These are phyloP conservation scores for Yamadazyma atmosphaerica DNA, from an alignment of 1,139 yeast species.

Conservation along the genomic window DNA sequence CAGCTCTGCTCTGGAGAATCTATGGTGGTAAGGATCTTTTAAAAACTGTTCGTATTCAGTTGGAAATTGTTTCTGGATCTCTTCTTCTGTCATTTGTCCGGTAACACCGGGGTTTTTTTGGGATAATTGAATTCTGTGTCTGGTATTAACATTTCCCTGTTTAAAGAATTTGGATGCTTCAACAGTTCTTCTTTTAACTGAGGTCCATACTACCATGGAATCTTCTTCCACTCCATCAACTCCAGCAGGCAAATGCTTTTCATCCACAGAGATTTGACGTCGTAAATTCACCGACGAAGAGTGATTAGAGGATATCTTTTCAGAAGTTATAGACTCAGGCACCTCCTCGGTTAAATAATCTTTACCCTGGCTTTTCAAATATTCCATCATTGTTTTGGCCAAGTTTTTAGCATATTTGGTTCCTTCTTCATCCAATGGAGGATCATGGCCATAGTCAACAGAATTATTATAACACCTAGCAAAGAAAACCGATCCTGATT, in stretches of 20 bases:
- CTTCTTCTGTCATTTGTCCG: conserved; percentile 63
- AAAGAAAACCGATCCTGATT: conserved; percentile 83
- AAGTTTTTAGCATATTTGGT: conserved; percentile 49
- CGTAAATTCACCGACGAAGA: conserved; percentile 13
- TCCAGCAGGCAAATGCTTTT: conserved; percentile 47
- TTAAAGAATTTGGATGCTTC: conserved; percentile 74
- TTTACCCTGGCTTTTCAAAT: conserved; percentile 34
- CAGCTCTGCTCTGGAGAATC: conserved; percentile 91
- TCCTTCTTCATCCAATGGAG: conserved; percentile 65
- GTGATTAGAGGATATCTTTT: conserved; percentile 8
- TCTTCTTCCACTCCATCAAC: conserved; percentile 50
- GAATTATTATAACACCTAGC: conserved; percentile 75
- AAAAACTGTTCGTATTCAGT: conserved; percentile 65
- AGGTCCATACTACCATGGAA: conserved; percentile 85
- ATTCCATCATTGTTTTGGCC: conserved; percentile 36
- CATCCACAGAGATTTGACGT: conserved; percentile 24
- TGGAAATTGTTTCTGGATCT: conserved; percentile 62
- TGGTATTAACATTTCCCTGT: conserved; percentile 56
- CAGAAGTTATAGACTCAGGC: too few species aligned
- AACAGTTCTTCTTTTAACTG: conserved; percentile 80
- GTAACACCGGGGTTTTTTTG: conserved; percentile 92
- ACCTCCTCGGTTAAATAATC: conserved; percentile 23
- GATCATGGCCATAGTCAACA: conserved; percentile 58
- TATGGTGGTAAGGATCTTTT: conserved; percentile 86
- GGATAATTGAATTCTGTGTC: conserved; percentile 79